A percentile compares a stretch with the other conserved stretches of the same genome.
phyloP scores from a whole-genome alignment of 352 stramenopile genomes.

The Globisporangium splendens region DNA sequence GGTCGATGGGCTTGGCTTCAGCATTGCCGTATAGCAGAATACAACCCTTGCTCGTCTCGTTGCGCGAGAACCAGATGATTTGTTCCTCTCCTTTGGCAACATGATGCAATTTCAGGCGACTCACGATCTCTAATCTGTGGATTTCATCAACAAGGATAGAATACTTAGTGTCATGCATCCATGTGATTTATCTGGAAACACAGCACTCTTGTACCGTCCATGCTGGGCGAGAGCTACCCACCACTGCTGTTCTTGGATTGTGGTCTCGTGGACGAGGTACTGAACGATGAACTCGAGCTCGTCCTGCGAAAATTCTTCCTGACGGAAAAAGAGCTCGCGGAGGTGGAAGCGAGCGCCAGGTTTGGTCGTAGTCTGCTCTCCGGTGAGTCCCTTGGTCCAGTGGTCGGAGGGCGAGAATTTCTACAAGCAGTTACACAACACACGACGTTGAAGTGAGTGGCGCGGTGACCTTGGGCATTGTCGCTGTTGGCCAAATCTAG shows the following conservation, averaged over 20 bases:
- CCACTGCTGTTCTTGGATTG: constrained; percentile 33
- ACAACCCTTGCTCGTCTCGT: constrained; percentile 30
- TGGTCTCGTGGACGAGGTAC: constrained; percentile 39
- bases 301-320: constrained; percentile 35
- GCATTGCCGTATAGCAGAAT: constrained; percentile 41
- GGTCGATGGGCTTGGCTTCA: constrained; percentile 34
- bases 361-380: constrained; percentile 28
- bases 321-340: constrained; percentile 35
- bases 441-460: no score
- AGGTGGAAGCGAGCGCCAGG: constrained; percentile 40
- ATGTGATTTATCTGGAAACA: not conserved
- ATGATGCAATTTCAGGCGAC: constrained; percentile 34
- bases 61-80: constrained; percentile 31
- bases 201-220: constrained; percentile 22
- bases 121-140: constrained; percentile 29
- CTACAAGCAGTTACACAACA: not conserved
- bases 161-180: not conserved
- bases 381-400: constrained; percentile 6
- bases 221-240: constrained; percentile 29
- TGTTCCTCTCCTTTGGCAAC: constrained; percentile 35
- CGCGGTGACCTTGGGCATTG: not conserved
- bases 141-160: not conserved
- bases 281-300: constrained; percentile 44
- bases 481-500: not conserved
- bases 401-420: not conserved